Evolutionary conservation across 257 asterid species (phyloP), one percentile per base, ranked within the genome.

Genomic region (Parsonsia alboflavescens): DNA sequence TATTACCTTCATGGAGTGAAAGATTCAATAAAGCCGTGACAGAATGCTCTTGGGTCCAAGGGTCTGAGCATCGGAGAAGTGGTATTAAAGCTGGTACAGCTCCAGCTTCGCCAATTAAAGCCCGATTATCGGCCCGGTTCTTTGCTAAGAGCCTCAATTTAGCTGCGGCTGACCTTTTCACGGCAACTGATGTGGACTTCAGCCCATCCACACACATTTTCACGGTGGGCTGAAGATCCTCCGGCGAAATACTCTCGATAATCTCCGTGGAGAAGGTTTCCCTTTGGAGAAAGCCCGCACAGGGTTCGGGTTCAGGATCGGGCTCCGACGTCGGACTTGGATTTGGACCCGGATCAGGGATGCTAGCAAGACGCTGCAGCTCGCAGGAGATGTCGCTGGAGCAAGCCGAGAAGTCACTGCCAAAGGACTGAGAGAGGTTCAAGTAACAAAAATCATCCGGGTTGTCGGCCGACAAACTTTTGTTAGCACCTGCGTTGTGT

Each of bases 351-450:
- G 88, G 89, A 54, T 82, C 88, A 0, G 91, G 92, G 8, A 84
- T 70, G 59, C 72, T 53, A 0, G 98, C 95, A 52, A 94, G 91
- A 21, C 97, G 97, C 75, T 92, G 95, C 42, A 94, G 83, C 82
- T 94, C 98, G 16, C 96, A 92, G 42, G 98, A 92, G 24, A 94
- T 92, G 56, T 94, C 97, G 73, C 97, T 93, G 73, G 97, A 90
- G 86, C 89, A 91, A 54, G 89, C 93, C 5, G 98, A 89, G 81
- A 90, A 88, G 77, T 89, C 95, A 61, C 95, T 90, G 81, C 97
- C 89, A 82, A 93, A 87, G 7, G 96, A 85, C 9, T 80, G 86
- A 6, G 98, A 89, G 16, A 86, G 61, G 21, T 93, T 92, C 68
- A 78, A 59, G 73, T 72, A 73, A 61, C 50, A 57, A 22, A 93